phyloP scores from a whole-genome alignment of 148 eudicot species.

The Amaranthus cruentus region DNA sequence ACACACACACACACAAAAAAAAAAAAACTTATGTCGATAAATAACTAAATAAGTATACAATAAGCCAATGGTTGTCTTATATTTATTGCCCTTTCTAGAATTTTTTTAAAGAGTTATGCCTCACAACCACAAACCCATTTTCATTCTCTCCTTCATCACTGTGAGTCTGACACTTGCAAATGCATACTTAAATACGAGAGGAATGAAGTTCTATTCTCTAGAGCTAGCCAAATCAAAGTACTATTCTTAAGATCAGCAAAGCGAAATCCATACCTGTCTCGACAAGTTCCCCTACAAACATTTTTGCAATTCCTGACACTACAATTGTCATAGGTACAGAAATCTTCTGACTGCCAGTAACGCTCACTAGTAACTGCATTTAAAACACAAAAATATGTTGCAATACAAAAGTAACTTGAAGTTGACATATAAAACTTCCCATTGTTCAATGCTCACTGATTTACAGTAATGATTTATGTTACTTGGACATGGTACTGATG shows the following conservation, averaged over 20 bases:
- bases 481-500: no score
- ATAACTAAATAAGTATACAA: no score
- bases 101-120: no score
- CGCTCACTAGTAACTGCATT: slow-evolving; percentile 70
- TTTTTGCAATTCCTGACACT: slow-evolving; percentile 92
- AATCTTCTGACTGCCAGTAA: slow-evolving; percentile 86
- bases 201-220: not conserved
- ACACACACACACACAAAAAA: no score
- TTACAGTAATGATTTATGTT: not conserved
- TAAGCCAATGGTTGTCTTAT: no score
- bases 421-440: not conserved
- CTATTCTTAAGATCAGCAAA: not conserved
- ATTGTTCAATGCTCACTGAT: not conserved
- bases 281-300: slow-evolving; percentile 95
- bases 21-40: no score
- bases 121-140: no score
- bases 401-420: not conserved
- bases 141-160: no score
- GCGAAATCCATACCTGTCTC: slow-evolving; percentile 61
- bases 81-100: no score
- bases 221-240: not conserved
- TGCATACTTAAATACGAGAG: no score
- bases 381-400: slow-evolving; percentile 13
- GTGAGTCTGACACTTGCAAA: no score
- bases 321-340: slow-evolving; percentile 88